Percentiles rank a stretch among this genome's conserved stretches.
phyloP scores from a whole-genome alignment of 331 rosid species.

The Malus hybrid region DNA sequence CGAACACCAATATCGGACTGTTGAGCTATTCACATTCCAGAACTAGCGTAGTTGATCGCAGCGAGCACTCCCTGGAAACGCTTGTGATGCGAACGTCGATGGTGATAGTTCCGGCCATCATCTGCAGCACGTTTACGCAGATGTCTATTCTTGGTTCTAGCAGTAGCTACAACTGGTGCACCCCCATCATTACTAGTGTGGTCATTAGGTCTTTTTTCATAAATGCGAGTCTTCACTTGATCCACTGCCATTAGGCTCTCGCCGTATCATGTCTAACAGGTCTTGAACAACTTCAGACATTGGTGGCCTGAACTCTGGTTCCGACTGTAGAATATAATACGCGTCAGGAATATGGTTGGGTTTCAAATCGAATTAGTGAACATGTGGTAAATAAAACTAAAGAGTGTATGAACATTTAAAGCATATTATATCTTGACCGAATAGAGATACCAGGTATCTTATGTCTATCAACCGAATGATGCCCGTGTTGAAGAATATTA shows the following conservation, averaged over 20 bases:
- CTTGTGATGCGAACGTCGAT: slow-evolving; percentile 15
- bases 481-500: neutral
- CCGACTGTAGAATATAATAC: slow-evolving; percentile 45
- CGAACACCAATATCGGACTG: slow-evolving; percentile 10
- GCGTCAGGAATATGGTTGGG: neutral
- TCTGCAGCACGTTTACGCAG: slow-evolving; percentile 7
- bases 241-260: slow-evolving; percentile 51
- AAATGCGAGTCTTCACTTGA: slow-evolving; percentile 38
- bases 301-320: slow-evolving; percentile 84
- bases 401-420: neutral
- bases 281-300: slow-evolving; percentile 87
- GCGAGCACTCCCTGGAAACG: slow-evolving; percentile 11
- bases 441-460: neutral
- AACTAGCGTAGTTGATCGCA: slow-evolving; percentile 11
- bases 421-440: neutral
- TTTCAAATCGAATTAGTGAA: no score
- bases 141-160: slow-evolving; percentile 8
- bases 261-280: slow-evolving; percentile 62
- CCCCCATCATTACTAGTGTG: slow-evolving; percentile 5
- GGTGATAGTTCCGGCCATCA: slow-evolving; percentile 21
- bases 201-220: slow-evolving; percentile 11
- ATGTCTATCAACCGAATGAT: neutral
- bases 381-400: neutral
- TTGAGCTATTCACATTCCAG: slow-evolving; percentile 8
- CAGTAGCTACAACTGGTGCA: slow-evolving; percentile 16